Conservation (phyloP, 2,329 filamentous ascomycete genomes). For the Epichloe sp. region DNA sequence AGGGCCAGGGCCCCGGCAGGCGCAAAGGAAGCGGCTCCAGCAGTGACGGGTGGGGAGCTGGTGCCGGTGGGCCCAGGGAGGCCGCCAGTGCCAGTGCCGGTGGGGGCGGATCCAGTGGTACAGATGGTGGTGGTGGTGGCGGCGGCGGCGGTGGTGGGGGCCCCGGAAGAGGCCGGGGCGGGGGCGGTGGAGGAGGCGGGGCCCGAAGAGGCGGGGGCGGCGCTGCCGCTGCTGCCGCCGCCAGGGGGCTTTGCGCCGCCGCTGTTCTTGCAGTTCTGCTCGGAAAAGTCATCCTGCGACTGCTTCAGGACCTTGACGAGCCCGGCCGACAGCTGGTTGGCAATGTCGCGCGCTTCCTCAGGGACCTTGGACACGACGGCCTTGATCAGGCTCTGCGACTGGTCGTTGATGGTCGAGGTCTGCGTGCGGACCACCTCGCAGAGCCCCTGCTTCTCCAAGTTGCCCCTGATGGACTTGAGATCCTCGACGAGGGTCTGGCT, state of each 20-base stretch:
- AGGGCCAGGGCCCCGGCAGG: conserved; percentile 1
- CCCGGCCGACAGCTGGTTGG: conserved; percentile 12
- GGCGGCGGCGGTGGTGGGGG: background rate
- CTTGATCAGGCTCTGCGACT: conserved; percentile 15
- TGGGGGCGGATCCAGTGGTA: background rate
- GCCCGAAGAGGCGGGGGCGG: background rate
- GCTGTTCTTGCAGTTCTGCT: conserved; percentile 15
- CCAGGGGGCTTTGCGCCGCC: background rate
- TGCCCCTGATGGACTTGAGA: conserved; percentile 13
- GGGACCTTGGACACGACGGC: conserved; percentile 18
- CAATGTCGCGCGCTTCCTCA: conserved; percentile 14
- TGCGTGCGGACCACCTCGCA: conserved; percentile 14
- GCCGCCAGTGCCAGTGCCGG: background rate
- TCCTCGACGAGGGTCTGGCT: conserved; percentile 12
- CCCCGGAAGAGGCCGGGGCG: background rate
- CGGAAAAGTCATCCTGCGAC: conserved; percentile 11
- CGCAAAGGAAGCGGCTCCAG: background rate
- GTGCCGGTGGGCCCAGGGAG: conserved; percentile 1
- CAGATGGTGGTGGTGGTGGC: background rate
- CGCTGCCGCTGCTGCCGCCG: background rate
- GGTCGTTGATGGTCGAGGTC: conserved; percentile 11
- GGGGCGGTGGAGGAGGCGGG: background rate
- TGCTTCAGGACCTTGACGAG: conserved; percentile 11
- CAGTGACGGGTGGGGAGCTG: background rate
- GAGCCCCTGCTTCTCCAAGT: conserved; percentile 14